Evolutionary conservation across 2,329 filamentous ascomycete genomes (phyloP), one percentile per base, ranked within the genome.

Genomic region (Graphilbum sp.): DNA sequence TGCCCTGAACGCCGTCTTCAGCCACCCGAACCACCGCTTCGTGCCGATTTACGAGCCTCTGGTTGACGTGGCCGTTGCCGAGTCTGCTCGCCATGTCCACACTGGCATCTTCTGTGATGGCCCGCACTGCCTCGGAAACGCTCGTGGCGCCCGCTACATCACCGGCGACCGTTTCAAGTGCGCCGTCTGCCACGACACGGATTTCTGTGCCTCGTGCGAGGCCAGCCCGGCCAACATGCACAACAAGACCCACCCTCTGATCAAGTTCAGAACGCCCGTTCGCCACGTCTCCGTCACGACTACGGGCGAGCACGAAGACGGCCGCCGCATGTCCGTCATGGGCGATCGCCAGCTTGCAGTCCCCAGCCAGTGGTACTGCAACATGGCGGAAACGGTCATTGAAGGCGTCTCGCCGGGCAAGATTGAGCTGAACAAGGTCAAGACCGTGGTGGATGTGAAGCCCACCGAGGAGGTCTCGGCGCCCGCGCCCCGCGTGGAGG

Each of bases 181-280:
- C 54, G 84, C 88, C 37, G 79, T 98, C 40, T 98, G 90, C 65
- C 70, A 92, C 52, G 87, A 98, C 55, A 79, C 79, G 25, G 90
- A 98, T 59, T 94, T 95, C 64, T 98, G 90, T 56, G 84, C 82
- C 53, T 81, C 73, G 53, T 98, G 90, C 61, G 92, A 98, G 62
- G 85, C 88, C 35, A 76, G 76, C 50, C 90, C 90, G 8, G 66
- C 67, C 46, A 88, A 92, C 57, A 65, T 63, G 18, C 90, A 98
- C 65, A 95, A 96, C 66, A 78, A 76, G 58, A 93, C 87, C n/a
- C 90, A 98, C 51, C 90, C 90, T 21, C 65, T 98, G 49, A 86
- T 98, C 65, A 95, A 94, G 64, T 86, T 98, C 66, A 93, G 85
- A 69, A 92, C 83, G 3, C 82, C 88, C 10, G 79, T 98, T 35